Percentiles rank a stretch among this genome's conserved stretches.
These are phyloP conservation scores for Passiflora organensis DNA, from an alignment of 345 rosid genomes.

Conservation along the genomic window DNA sequence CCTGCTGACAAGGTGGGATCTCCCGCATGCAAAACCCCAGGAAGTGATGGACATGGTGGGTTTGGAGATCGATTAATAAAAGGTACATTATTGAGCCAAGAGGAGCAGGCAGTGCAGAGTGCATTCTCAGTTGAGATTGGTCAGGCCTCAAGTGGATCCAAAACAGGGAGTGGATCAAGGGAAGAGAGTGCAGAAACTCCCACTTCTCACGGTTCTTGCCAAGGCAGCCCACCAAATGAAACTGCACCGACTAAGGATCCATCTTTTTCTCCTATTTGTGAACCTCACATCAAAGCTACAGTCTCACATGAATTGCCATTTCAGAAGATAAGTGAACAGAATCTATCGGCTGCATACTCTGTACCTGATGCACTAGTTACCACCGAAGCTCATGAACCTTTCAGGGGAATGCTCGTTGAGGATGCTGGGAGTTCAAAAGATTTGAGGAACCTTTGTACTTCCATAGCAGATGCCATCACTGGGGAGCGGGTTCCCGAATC, in stretches of 20 bases:
- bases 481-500: constrained; percentile 53
- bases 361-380: constrained; percentile 38
- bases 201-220: constrained; percentile 75
- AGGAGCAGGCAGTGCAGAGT: constrained; percentile 38
- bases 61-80: constrained; percentile 25
- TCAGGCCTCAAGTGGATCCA: constrained; percentile 31
- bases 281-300: constrained; percentile 24
- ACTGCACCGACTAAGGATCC: constrained; percentile 39
- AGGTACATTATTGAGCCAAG: constrained; percentile 21
- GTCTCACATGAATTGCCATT: constrained; percentile 38
- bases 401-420: constrained; percentile 62
- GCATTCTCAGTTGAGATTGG: constrained; percentile 33
- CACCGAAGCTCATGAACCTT: constrained; percentile 41
- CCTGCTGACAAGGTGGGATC: constrained; percentile 26
- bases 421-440: constrained; percentile 89
- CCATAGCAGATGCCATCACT: constrained; percentile 35
- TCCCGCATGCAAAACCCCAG: constrained; percentile 30
- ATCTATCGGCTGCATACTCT: constrained; percentile 37
- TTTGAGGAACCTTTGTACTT: constrained; percentile 60
- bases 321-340: constrained; percentile 25
- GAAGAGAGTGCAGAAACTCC: constrained; percentile 76
- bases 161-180: constrained; percentile 46
- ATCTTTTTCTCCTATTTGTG: constrained; percentile 18
- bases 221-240: constrained; percentile 50
- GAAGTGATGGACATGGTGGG: constrained; percentile 31